These are phyloP conservation scores for Rhizopogon roseolus DNA, from an alignment of 768 basidiomycete species.

Conservation along the genomic window DNA sequence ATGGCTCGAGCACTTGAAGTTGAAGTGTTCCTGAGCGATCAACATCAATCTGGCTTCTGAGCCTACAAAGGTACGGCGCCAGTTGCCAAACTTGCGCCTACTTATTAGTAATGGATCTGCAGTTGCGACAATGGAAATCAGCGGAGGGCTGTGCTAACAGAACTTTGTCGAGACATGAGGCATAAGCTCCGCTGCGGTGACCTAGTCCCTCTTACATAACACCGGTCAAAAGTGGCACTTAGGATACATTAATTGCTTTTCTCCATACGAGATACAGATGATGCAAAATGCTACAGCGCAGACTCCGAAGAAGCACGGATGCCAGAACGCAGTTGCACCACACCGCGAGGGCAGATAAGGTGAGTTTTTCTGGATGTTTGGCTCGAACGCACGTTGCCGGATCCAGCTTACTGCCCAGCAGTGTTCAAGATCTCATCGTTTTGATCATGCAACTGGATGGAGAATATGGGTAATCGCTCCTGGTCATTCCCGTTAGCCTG, in stretches of 20 bases:
- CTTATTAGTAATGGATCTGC: not conserved
- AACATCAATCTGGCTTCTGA: not conserved
- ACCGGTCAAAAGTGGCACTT: no score
- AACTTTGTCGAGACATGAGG: not conserved
- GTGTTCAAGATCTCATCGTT: not conserved
- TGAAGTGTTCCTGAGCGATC: not conserved
- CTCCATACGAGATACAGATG: no score
- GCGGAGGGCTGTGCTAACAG: not conserved
- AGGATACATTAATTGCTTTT: no score
- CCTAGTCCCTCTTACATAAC: no score
- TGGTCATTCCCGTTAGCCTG: not conserved
- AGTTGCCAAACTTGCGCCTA: not conserved
- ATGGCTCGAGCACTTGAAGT: no score
- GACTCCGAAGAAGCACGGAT: not conserved
- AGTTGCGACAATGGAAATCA: no score
- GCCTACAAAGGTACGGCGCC: not conserved
- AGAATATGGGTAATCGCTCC: not conserved
- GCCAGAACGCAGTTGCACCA: not conserved
- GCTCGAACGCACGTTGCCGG: not conserved
- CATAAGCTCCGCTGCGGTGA: no score
- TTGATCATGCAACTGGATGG: not conserved
- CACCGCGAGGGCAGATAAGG: not conserved
- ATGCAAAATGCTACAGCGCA: not conserved
- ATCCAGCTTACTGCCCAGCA: not conserved
- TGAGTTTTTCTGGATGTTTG: not conserved